Evolutionary conservation across 2,329 filamentous ascomycete genomes (phyloP).

Genomic region (Penicillium sp.): DNA sequence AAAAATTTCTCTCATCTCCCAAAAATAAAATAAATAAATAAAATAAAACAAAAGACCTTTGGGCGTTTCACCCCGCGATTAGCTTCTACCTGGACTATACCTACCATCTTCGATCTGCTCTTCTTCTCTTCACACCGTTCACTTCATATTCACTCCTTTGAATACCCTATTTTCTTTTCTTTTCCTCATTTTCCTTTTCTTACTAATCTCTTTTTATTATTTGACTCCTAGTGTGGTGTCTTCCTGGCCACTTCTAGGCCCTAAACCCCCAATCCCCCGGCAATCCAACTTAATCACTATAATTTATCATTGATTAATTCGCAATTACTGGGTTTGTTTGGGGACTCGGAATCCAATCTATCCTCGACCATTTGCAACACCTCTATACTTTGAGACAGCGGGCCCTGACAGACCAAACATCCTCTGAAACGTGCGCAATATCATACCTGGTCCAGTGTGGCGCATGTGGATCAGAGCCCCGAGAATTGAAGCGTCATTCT

Average conservation of each 20-base stretch:
- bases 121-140: constrained; percentile 17
- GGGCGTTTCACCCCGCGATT: constrained; percentile 40
- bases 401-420: constrained; percentile 4
- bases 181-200: constrained; percentile 6
- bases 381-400: constrained; percentile 4
- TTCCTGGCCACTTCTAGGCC: constrained; percentile 16
- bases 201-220: constrained; percentile 17
- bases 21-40: constrained; percentile 8
- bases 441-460: constrained; percentile 13
- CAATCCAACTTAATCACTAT: constrained; percentile 20
- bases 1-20: background rate
- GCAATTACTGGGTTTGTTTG: constrained; percentile 7
- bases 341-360: constrained; percentile 15
- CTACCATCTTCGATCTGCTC: constrained; percentile 21
- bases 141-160: constrained; percentile 28
- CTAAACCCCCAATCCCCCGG: constrained; percentile 7
- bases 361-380: constrained; percentile 15
- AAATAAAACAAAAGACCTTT: constrained; percentile 24
- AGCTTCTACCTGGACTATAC: constrained; percentile 30
- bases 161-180: constrained; percentile 15
- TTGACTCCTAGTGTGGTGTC: constrained; percentile 10
- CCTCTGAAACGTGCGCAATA: constrained; percentile 22
- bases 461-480: constrained; percentile 15
- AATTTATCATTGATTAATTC: constrained; percentile 27
- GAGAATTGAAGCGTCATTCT: constrained; percentile 16